Percentiles rank a stretch among this genome's conserved stretches.
These are phyloP conservation scores for Salix purpurea DNA, from an alignment of 345 rosid genomes.

Conservation along the genomic window DNA sequence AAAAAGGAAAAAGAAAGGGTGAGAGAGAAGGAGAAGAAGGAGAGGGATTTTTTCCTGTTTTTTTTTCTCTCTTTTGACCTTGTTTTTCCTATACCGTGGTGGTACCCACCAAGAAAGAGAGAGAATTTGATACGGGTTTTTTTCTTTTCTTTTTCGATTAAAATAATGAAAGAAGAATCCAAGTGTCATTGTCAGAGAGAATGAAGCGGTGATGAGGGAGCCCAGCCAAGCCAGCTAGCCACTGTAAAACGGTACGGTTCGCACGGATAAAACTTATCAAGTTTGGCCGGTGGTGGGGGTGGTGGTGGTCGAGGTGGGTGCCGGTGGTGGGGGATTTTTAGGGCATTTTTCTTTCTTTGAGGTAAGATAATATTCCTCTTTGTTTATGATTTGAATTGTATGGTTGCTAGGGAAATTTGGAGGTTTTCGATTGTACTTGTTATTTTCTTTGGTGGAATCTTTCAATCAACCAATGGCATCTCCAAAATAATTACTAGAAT, in stretches of 20 bases:
- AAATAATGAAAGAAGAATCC: slow-evolving; percentile 11
- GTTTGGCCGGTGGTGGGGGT: background rate
- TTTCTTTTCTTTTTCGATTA: background rate
- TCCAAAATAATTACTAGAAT: background rate
- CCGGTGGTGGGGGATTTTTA: background rate
- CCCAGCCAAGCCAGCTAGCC: too few relatives aligned
- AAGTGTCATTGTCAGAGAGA: slow-evolving; percentile 31
- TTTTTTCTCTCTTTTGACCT: background rate
- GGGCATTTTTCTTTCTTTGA: too few relatives aligned
- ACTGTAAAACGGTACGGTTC: slow-evolving; percentile 1
- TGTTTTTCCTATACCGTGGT: background rate
- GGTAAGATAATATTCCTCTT: background rate
- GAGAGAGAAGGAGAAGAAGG: background rate
- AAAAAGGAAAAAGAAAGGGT: background rate
- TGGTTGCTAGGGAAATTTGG: background rate
- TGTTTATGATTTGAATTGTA: background rate
- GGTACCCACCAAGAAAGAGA: slow-evolving; percentile 10
- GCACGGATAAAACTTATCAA: slow-evolving; percentile 9
- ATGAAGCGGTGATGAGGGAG: background rate
- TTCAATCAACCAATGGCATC: background rate
- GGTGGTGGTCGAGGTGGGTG: background rate
- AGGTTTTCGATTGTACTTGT: background rate
- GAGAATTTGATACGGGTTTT: background rate
- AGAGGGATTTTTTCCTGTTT: background rate
- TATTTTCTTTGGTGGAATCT: too few relatives aligned